phyloP scores from a whole-genome alignment of 805 yeast genomes.

The Candida stauntonica region DNA sequence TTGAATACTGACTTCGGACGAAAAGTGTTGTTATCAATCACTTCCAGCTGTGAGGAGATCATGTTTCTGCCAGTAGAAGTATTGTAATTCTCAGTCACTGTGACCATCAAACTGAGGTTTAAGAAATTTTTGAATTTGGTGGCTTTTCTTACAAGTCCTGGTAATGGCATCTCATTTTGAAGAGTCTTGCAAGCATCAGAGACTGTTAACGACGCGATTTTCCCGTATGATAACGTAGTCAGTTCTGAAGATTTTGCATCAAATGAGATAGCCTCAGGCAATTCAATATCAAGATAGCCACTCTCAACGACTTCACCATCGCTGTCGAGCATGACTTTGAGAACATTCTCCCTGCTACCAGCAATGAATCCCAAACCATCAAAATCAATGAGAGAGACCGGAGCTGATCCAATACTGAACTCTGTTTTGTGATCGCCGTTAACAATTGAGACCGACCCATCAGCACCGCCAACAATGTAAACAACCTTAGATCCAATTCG shows the following conservation, averaged over 20 bases:
- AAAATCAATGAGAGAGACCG: conserved; percentile 20
- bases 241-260: conserved; percentile 2
- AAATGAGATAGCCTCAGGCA: conserved; percentile 9
- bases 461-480: conserved; percentile 23
- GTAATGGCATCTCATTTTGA: conserved; percentile 7
- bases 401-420: conserved; percentile 22
- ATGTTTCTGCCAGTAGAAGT: conserved; percentile 3
- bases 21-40: conserved; percentile 26
- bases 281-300: conserved; percentile 19
- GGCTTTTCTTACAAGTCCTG: conserved; percentile 17
- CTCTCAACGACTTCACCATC: conserved; percentile 4
- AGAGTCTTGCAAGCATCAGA: conserved; percentile 1
- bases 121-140: conserved; percentile 22
- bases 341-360: conserved; percentile 19
- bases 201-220: conserved; percentile 1
- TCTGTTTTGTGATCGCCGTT: background rate
- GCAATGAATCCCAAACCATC: conserved; percentile 10
- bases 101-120: conserved; percentile 21
- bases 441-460: conserved; percentile 17
- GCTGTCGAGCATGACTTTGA: conserved; percentile 7
- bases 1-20: conserved; percentile 14
- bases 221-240: background rate
- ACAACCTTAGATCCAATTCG: background rate
- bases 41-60: conserved; percentile 20
- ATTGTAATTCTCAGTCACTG: conserved; percentile 14